Conservation (phyloP, 2,329 filamentous ascomycete genomes). For the Aspergillus fijiensis region DNA sequence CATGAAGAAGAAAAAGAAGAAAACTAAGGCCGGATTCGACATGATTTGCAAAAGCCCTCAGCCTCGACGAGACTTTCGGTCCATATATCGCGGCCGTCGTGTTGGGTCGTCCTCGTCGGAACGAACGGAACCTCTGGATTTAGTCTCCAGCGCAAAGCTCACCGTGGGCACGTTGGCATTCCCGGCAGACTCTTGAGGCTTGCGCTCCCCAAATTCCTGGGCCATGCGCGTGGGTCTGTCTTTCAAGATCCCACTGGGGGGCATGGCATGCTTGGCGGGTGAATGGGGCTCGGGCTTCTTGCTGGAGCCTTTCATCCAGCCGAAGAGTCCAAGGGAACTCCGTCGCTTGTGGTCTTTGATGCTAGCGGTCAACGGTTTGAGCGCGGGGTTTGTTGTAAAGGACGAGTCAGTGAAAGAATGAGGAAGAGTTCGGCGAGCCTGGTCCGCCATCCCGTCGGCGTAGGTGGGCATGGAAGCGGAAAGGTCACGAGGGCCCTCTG, state of each 20-base stretch:
- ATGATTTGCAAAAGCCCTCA: conserved; percentile 8
- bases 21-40: background rate
- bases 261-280: background rate
- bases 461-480: conserved; percentile 20
- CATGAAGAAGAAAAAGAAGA: background rate
- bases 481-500: conserved; percentile 16
- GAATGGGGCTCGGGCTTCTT: conserved; percentile 22
- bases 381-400: conserved; percentile 17
- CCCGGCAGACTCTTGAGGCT: conserved; percentile 9
- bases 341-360: conserved; percentile 37
- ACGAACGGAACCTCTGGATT: conserved; percentile 12
- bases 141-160: conserved; percentile 15
- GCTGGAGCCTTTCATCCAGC: conserved; percentile 41
- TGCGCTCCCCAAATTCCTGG: conserved; percentile 15
- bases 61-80: conserved; percentile 28
- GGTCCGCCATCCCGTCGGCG: conserved; percentile 11
- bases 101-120: conserved; percentile 16
- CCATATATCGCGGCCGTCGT: conserved; percentile 33
- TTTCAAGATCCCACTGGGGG: conserved; percentile 12
- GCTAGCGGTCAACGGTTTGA: conserved; percentile 29
- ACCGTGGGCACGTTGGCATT: conserved; percentile 3
- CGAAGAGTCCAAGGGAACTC: conserved; percentile 38
- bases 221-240: conserved; percentile 18
- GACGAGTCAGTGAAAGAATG: conserved; percentile 31
- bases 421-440: conserved; percentile 19